Evolutionary conservation across 2,329 filamentous ascomycete species (phyloP), one percentile per base, ranked within the genome.

Genomic region (Claviceps sp.): DNA sequence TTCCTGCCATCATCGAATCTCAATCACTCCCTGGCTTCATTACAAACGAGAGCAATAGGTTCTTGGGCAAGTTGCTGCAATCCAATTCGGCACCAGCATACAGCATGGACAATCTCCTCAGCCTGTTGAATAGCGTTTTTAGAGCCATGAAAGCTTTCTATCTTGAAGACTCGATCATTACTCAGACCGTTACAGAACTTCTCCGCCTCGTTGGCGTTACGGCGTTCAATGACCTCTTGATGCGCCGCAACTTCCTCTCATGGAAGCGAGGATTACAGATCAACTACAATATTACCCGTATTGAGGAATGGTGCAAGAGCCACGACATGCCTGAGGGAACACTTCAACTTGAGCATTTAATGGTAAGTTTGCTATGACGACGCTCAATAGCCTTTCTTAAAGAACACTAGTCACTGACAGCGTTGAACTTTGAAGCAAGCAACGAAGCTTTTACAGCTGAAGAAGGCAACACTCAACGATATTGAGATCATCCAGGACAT

Each of bases 401-500:
- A 2, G 7, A 11, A 22, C 5, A 26, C 5, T 48, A 59, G 56
- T 88, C 84, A 41, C 54, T 53, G 41, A 53, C 36, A 36, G 9
- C 1, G 3, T 51, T 24, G 4, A 22, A 26, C 4, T 48, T 34
- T 24, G 36, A 24, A 55, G 54, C 91, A 97, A 87, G 93, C 93
- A 50, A 98, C 93, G 20, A 98, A 98, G 74, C 83, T 98, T 57
- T 77, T 98, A 58, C 93, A 98, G 69, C 77, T 98, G 57, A 98
- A 98, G 83, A 98, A 98, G 74, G 93, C 93, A 8, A 98, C 93
- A 1, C 73, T 98, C 65, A 98, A 97, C 67, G 93, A 98, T 64
- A 98, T 98, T 62, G 93, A 98, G 72, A 98, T 98, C 62, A 98
- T 98, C 63, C 93, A 98, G 73, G 93, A 98, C 67, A 98, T 98